Evolutionary conservation across 2,329 filamentous ascomycete genomes (phyloP).

Genomic region (Coniella lustricola): DNA sequence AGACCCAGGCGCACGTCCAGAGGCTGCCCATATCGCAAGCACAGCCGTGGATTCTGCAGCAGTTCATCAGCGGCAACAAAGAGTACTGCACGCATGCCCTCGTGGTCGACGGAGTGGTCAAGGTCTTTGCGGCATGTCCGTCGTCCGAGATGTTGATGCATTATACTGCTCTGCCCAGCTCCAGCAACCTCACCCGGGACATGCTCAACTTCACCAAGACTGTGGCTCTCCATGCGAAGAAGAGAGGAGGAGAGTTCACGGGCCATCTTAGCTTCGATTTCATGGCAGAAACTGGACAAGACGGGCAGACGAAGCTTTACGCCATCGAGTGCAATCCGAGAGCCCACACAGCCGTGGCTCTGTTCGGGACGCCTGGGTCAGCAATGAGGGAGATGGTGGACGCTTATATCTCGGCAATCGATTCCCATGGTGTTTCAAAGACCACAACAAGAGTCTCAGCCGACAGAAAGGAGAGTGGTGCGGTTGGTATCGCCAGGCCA

Average conservation of each 20-base stretch:
- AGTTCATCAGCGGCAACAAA: slow-evolving; percentile 51
- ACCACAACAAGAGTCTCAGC: too few relatives aligned
- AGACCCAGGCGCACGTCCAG: slow-evolving; percentile 49
- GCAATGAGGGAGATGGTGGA: slow-evolving; percentile 39
- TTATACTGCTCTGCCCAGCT: slow-evolving; percentile 51
- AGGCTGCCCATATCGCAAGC: slow-evolving; percentile 46
- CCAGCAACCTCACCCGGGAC: slow-evolving; percentile 46
- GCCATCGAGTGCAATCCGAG: slow-evolving; percentile 68
- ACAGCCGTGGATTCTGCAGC: slow-evolving; percentile 60
- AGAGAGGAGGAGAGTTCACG: slow-evolving; percentile 38
- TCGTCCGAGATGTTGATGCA: slow-evolving; percentile 58
- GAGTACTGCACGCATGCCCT: slow-evolving; percentile 70
- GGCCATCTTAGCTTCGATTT: slow-evolving; percentile 71
- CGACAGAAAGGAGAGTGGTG: not conserved
- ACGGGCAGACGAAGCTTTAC: slow-evolving; percentile 39
- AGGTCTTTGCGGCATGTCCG: slow-evolving; percentile 60
- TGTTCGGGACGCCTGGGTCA: slow-evolving; percentile 42
- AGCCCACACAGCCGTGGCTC: slow-evolving; percentile 58
- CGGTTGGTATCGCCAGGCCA: slow-evolving; percentile 5
- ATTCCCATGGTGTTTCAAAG: not conserved
- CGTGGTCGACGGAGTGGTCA: slow-evolving; percentile 56
- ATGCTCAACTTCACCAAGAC: slow-evolving; percentile 60
- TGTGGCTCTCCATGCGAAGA: slow-evolving; percentile 43
- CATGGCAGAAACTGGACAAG: slow-evolving; percentile 44
- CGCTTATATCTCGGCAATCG: slow-evolving; percentile 45